Base-by-base conservation (phyloP, 768 basidiomycete genomes). In the Termitomyces sp. region DNA sequence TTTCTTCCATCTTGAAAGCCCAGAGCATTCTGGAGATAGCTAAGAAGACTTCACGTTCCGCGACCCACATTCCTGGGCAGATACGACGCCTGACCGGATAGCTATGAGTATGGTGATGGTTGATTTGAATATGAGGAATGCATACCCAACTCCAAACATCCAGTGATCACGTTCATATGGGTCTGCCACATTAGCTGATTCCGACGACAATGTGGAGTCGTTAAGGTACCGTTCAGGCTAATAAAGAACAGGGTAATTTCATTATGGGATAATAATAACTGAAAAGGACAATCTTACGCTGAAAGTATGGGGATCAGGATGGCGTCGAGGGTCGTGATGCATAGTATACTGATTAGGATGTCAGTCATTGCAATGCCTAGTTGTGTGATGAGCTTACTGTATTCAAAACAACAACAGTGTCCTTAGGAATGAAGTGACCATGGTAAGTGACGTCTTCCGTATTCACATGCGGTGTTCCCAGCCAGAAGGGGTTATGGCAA, bases 111-210 rank as follows among this genome's bases (percentile, higher is more conserved):
- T 59, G 8, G 32, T 15, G 55, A 14, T 31, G 25, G 8, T 14
- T 50, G 5, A 42, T 15, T 25, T 25, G 11, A 9, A 17, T n/a
- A 50, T 43, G 40, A 32, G 68, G 34, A 45, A 61, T 6, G 2
- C 63, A 38, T 63, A 83, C 81, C 81, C 81, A 1, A 69, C 79
- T 15, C 81, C 81, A 56, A 81, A 83, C 67, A 75, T 74, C 81
- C 81, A 83, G 59, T 83, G 79, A 61, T 83, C 81, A 42, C 81
- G 76, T 55, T 83, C 71, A 63, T 72, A 71, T 8, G 79, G 71
- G 61, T 82, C 71, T 2, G 73, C 49, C 29, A 77, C 66, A 43
- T 80, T 78, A 15, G 79, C 77, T 3, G 80, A 81, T 57, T 81
- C 80, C 1, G 77, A 75, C 20, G 74, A 74, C 17, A 72, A 68